These are phyloP conservation scores for Toxicodendron radicans DNA, from an alignment of 345 rosid species.

Conservation along the genomic window DNA sequence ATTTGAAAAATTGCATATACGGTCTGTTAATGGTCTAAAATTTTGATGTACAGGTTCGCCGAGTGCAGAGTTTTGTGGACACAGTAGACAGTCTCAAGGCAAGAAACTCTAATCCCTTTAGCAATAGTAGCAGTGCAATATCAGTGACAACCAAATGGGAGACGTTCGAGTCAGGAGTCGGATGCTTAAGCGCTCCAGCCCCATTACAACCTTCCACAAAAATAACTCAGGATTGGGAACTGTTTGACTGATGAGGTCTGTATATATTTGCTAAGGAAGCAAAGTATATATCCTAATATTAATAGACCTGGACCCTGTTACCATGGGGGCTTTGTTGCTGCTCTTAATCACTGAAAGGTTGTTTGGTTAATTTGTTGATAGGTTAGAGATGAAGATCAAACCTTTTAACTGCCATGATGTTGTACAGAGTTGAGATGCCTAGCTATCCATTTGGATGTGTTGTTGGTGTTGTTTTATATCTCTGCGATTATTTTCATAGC, in stretches of 20 bases:
- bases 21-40: background rate
- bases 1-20: too few relatives aligned
- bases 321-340: background rate
- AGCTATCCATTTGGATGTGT: too few relatives aligned
- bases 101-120: conserved; percentile 31
- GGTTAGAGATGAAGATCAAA: background rate
- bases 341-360: background rate
- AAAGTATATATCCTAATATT: background rate
- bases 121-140: conserved; percentile 24
- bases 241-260: conserved; percentile 29
- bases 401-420: background rate
- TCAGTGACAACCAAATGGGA: conserved; percentile 36
- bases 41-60: conserved; percentile 33
- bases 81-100: conserved; percentile 39
- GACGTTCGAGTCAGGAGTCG: conserved; percentile 30
- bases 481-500: too few relatives aligned
- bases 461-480: too few relatives aligned
- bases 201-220: conserved; percentile 35
- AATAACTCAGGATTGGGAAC: conserved; percentile 46
- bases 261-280: background rate
- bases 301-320: background rate
- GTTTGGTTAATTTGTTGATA: too few relatives aligned
- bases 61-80: conserved; percentile 44
- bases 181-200: conserved; percentile 34
- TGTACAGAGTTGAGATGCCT: too few relatives aligned